Conservation (phyloP, 2,329 filamentous ascomycete species). For the Neonectria neomacrospora region DNA sequence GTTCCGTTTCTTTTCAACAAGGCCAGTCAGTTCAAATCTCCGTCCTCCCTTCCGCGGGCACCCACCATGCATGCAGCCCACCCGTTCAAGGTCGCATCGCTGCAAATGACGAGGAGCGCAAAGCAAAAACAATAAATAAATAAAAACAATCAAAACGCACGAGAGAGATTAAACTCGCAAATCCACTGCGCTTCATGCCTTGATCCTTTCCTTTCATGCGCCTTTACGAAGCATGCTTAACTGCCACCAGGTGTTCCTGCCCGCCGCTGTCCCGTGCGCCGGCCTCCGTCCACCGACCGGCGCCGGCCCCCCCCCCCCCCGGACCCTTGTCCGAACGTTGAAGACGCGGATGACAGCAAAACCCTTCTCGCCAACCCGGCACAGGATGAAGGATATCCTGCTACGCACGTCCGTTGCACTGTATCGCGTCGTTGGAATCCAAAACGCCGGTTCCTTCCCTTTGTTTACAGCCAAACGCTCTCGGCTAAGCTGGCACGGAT, state of each 20-base stretch:
- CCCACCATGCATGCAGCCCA: not conserved
- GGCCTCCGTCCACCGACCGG: conserved; percentile 11
- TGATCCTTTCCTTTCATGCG: conserved; percentile 17
- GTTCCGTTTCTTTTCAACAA: too few species aligned
- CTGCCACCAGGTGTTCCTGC: not conserved
- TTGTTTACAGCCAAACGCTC: not conserved
- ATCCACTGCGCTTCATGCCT: conserved; percentile 17
- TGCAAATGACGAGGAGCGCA: not conserved
- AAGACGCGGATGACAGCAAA: not conserved
- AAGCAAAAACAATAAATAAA: not conserved
- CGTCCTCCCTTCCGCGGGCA: not conserved
- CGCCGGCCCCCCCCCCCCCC: conserved; percentile 2
- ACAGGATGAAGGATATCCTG: not conserved
- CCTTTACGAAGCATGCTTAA: conserved; percentile 14
- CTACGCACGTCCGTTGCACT: not conserved
- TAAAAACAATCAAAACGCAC: not conserved
- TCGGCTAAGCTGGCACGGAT: conserved; percentile 9
- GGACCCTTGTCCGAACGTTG: not conserved
- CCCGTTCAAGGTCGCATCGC: conserved; percentile 5
- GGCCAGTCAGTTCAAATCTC: too few species aligned
- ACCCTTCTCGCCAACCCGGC: not conserved
- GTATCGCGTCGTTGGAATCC: not conserved
- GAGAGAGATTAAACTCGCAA: not conserved
- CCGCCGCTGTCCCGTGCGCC: conserved; percentile 7
- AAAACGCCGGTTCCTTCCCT: not conserved